Evolutionary conservation across 108 stramenopile genomes (phyloP), one percentile per base, ranked within the genome.

Genomic region (Fistulifera solaris): DNA sequence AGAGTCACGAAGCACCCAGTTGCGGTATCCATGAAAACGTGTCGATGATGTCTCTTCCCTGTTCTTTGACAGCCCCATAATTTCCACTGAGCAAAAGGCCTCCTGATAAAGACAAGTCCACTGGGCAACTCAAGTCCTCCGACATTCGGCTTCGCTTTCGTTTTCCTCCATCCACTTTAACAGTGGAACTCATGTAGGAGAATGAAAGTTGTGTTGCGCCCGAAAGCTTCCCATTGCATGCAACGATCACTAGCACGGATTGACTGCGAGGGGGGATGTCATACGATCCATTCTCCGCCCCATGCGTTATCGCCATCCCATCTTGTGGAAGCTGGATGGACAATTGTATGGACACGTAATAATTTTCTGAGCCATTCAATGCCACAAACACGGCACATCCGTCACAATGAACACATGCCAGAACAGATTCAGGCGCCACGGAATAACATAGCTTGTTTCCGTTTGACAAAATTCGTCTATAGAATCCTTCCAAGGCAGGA

Each of bases 211-310:
- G 38, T 1, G 49, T 52, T n/a, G 55, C 54, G 2, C 56, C 40
- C 3, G 48, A 59, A 16, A 40, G 24, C 24, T 47, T 66, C 10
- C 65, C 65, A 28, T 59, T 41, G n/a, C 39, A 17, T 14, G 58
- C 27, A 13, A 66, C 18, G 13, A 66, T 48, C 23, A 44, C 16
- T 2, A 58, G 4, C 38, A 66, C 46, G 27, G 31, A 18, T 31
- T 66, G 58, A 7, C 59, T 27, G 23, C 27, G 38, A 4, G 65
- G 56, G 23, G 50, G 57, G 52, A 66, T 56, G 42, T 66, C 65
- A 27, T 31, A 42, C 8, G 43, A 28, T 24, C 49, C 65, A 16
- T 22, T 11, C 12, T 19, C 35, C 17, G 3, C 12, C 7, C 65
- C 65, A 52, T 39, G 41, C 0, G 22, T 17, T 12, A 59, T 10